A percentile compares a stretch with the other conserved stretches of the same genome.
Conservation (phyloP, 164 flowering plant species). For the Liriodendron chinense region DNA sequence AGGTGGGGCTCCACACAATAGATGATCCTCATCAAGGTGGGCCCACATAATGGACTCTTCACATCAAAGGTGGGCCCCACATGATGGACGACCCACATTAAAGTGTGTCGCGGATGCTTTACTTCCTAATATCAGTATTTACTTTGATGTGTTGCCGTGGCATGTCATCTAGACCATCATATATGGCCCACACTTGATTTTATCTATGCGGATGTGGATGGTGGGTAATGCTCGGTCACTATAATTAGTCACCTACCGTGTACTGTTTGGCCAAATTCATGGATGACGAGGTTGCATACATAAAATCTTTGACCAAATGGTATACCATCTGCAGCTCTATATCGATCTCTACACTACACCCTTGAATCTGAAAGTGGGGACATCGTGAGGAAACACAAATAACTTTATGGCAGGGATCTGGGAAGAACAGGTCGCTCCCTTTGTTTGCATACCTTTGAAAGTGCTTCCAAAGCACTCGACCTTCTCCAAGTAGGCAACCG, state of each 20-base stretch:
- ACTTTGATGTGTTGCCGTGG: conserved; percentile 38
- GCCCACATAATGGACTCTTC: too few species aligned
- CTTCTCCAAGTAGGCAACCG: conserved; percentile 22
- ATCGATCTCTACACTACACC: conserved; percentile 34
- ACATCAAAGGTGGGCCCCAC: too few species aligned
- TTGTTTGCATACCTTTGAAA: conserved; percentile 19
- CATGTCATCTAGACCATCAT: conserved; percentile 36
- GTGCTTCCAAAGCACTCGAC: conserved; percentile 32
- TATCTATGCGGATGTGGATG: neutral
- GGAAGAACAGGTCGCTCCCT: conserved; percentile 14
- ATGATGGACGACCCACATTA: too few species aligned
- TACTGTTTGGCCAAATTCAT: neutral
- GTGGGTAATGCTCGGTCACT: neutral
- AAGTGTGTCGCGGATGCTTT: conserved; percentile 33
- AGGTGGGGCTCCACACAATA: too few species aligned
- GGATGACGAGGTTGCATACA: neutral
- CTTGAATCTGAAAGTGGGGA: conserved; percentile 32
- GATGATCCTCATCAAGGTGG: too few species aligned
- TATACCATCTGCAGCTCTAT: conserved; percentile 24
- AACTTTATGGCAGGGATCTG: conserved; percentile 29
- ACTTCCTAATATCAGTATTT: conserved; percentile 21
- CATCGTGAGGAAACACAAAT: conserved; percentile 39
- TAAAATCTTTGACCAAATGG: neutral
- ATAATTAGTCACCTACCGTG: conserved; percentile 3
- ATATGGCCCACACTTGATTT: conserved; percentile 55